Conservation (phyloP, 2,329 filamentous ascomycete genomes). For the Tolypocladium sp. region DNA sequence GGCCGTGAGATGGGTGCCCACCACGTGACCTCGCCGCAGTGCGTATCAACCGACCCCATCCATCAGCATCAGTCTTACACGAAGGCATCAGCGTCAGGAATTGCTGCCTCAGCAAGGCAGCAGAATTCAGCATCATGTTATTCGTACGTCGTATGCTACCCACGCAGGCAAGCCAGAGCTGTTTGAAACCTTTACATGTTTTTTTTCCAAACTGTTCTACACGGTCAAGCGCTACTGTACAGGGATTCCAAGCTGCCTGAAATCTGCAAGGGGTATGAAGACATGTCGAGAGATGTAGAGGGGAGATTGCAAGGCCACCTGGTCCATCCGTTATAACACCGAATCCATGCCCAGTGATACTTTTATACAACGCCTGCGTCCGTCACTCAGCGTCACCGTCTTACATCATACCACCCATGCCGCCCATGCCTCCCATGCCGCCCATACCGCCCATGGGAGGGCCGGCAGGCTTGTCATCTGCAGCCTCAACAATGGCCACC, state of each 20-base stretch:
- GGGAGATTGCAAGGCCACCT: conserved; percentile 23
- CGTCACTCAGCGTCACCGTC: conserved; percentile 11
- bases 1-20: conserved; percentile 14
- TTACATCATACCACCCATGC: conserved; percentile 58
- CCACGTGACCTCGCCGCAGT: conserved; percentile 19
- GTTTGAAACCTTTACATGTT: not conserved
- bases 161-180: not conserved
- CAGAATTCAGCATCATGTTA: not conserved
- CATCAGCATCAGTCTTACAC: not conserved
- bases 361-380: conserved; percentile 17
- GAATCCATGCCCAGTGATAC: conserved; percentile 31
- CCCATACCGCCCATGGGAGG: conserved; percentile 56
- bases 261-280: conserved; percentile 19
- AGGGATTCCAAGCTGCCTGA: conserved; percentile 17
- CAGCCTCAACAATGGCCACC: conserved; percentile 92
- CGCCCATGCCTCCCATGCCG: conserved; percentile 55
- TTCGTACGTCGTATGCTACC: too few species aligned
- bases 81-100: not conserved
- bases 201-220: conserved; percentile 17
- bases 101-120: conserved; percentile 7
- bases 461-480: conserved; percentile 75
- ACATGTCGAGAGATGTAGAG: conserved; percentile 18
- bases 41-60: conserved; percentile 6
- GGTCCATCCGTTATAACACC: conserved; percentile 32
- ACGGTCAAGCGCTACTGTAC: conserved; percentile 24